phyloP scores from a whole-genome alignment of 2,329 filamentous ascomycete species.

The Didymellaceae sp. region DNA sequence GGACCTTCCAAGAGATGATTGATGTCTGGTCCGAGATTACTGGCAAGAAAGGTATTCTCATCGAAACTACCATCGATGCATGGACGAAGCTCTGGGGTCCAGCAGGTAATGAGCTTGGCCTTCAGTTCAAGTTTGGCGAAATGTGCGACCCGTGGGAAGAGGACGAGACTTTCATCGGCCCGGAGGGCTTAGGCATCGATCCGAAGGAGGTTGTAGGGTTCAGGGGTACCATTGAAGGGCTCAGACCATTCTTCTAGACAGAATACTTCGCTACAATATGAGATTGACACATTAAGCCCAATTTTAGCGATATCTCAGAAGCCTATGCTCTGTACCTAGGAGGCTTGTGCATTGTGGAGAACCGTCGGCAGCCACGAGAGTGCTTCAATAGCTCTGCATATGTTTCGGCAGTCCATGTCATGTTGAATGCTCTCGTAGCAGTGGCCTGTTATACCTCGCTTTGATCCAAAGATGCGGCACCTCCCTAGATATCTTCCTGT shows the following conservation, averaged over 20 bases:
- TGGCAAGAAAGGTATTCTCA: conserved; percentile 35
- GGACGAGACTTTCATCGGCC: conserved; percentile 29
- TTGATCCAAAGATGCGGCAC: too few relatives aligned
- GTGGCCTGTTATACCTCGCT: too few relatives aligned
- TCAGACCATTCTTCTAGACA: not conserved
- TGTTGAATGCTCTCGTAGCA: too few relatives aligned
- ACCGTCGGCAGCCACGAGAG: too few relatives aligned
- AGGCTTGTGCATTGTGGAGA: too few relatives aligned
- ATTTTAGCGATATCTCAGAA: too few relatives aligned
- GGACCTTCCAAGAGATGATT: conserved; percentile 35
- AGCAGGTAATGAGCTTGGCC: conserved; percentile 30
- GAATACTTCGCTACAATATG: too few relatives aligned
- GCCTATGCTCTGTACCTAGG: too few relatives aligned
- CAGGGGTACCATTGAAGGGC: conserved; percentile 24
- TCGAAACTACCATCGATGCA: conserved; percentile 26
- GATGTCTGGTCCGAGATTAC: conserved; percentile 37
- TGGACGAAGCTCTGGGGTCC: conserved; percentile 30
- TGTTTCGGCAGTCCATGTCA: too few relatives aligned
- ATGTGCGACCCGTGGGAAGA: conserved; percentile 35
- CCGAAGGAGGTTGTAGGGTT: conserved; percentile 35
- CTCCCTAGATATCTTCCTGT: too few relatives aligned
- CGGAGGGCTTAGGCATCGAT: conserved; percentile 34
- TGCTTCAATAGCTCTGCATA: too few relatives aligned
- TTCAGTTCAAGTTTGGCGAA: conserved; percentile 39
- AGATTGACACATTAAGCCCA: too few relatives aligned